A percentile compares a stretch with the other conserved stretches of the same genome.
These are phyloP conservation scores for Asterochloris erici DNA, from an alignment of 139 green algal species.

Conservation along the genomic window DNA sequence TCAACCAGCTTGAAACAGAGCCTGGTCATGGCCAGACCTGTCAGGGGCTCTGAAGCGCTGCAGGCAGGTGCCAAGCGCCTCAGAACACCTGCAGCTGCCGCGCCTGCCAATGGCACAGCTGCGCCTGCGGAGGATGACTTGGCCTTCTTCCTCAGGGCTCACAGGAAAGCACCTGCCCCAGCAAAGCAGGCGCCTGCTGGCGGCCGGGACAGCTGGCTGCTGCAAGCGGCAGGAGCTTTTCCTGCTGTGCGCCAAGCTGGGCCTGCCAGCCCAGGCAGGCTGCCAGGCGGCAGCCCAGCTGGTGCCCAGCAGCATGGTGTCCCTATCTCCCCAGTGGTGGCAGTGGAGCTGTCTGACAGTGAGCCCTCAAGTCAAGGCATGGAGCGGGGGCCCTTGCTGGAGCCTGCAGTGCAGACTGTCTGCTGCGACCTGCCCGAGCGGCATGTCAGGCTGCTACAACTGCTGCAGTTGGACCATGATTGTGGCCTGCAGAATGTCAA, in stretches of 20 bases:
- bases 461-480: slow-evolving; percentile 21
- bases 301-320: slow-evolving; percentile 11
- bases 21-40: background rate
- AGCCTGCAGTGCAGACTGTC: slow-evolving; percentile 15
- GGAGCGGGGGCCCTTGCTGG: background rate
- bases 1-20: background rate
- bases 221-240: background rate
- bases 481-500: background rate
- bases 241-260: background rate
- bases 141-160: too few species aligned
- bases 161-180: background rate
- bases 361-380: too few species aligned
- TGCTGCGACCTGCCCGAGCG: slow-evolving; percentile 7
- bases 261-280: background rate
- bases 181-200: background rate
- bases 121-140: background rate
- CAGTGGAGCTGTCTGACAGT: background rate
- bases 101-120: background rate
- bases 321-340: slow-evolving; percentile 13
- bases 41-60: background rate
- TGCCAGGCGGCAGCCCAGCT: background rate
- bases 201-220: background rate
- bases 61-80: background rate
- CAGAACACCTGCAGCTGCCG: background rate
- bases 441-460: slow-evolving; percentile 23